Evolutionary conservation across 2,329 filamentous ascomycete genomes (phyloP), one percentile per base, ranked within the genome.

Genomic region (Microcyclospora tardicrescens): DNA sequence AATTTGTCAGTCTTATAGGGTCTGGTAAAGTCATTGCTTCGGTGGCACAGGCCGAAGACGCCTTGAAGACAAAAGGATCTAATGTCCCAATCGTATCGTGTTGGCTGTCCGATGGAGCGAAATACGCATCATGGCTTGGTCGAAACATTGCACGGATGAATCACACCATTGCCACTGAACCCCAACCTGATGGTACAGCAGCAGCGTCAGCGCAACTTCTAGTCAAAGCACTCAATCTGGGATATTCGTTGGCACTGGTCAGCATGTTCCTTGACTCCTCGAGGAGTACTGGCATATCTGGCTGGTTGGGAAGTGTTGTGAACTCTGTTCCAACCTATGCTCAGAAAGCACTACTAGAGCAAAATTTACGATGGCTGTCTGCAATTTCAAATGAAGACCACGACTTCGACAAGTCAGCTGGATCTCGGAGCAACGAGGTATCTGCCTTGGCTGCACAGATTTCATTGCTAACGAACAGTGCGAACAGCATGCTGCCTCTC

Each of bases 81-180:
- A 30, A 28, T 9, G 13, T 33, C 9, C 77, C 59, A 72, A 71
- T 5, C 63, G 71, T 33, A 57, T 65, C 16, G 46, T 69, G 2
- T 1, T 93, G 84, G 83, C 52, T 84, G 28, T 68, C 74, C 0
- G 71, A 78, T 45, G 79, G 80, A 3, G 65, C 65, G 16, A 57
- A 69, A 13, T 93, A 83, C 61, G 71, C 74, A 10, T 61, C 61
- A 24, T 94, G 86, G 86, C 59, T 94, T 30, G 81, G 77, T 2
- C 61, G 59, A 11, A 83, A 78, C 53, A 66, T 91, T 36, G 64
- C 59, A 52, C 39, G 39, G 58, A 24, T 24, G 19, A 24, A 24
- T 8, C 19, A 24, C 19, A 24, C 8, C 5, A 24, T 24, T 24
- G 19, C 8, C 19, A 5, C 19, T 8, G 19, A 24, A 24, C 19